Conservation (phyloP, 1,139 yeast species). For the Pichia sp. region DNA sequence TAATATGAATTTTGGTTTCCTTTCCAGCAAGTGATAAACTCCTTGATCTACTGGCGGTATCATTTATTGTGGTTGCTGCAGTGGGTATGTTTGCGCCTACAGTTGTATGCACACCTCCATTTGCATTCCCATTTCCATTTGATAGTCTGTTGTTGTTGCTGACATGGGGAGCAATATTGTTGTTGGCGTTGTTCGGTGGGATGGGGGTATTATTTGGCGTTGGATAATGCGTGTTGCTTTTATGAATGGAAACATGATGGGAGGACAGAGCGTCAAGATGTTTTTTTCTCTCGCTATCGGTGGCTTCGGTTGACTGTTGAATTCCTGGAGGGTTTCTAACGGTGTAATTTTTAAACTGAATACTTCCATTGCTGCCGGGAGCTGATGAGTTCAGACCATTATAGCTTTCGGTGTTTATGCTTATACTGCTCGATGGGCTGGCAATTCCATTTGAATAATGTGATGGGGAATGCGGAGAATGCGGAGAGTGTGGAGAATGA, state of each 20-base stretch:
- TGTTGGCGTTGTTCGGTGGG: constrained; percentile 5
- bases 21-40: background rate
- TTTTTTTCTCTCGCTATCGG: background rate
- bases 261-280: background rate
- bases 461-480: constrained; percentile 5
- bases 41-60: constrained; percentile 8
- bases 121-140: too few relatives aligned
- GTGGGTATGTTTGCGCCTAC: background rate
- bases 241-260: background rate
- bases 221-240: constrained; percentile 16
- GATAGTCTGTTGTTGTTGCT: background rate
- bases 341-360: constrained; percentile 16
- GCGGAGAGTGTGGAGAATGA: constrained; percentile 7
- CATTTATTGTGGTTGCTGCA: constrained; percentile 18
- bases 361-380: background rate
- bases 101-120: background rate
- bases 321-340: constrained; percentile 13
- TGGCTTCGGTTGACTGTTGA: constrained; percentile 1
- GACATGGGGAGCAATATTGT: constrained; percentile 10
- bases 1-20: background rate
- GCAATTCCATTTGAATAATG: constrained; percentile 5
- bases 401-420: background rate
- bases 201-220: constrained; percentile 33
- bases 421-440: constrained; percentile 4
- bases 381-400: background rate